Percentiles rank a stretch among this genome's conserved stretches.
phyloP scores from a whole-genome alignment of 331 rosid species.

The Cydonia oblonga region DNA sequence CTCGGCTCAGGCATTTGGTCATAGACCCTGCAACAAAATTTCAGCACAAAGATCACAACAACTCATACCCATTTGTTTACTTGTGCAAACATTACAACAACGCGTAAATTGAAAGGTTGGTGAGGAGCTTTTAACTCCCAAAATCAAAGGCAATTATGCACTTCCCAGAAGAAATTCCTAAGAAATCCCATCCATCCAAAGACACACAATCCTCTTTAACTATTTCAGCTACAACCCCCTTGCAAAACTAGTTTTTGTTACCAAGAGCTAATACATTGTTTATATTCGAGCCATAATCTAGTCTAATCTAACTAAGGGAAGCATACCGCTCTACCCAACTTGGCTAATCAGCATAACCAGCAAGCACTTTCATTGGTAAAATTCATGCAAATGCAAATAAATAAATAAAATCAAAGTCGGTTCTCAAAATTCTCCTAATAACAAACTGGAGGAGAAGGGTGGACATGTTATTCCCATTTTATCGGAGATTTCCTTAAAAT shows the following conservation, averaged over 20 bases:
- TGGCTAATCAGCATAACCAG: background rate
- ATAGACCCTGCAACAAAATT: slow-evolving; percentile 57
- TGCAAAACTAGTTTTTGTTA: background rate
- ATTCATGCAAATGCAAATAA: background rate
- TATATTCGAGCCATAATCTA: background rate
- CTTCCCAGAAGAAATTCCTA: background rate
- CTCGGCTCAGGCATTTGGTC: slow-evolving; percentile 99
- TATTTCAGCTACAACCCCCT: background rate
- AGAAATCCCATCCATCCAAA: background rate
- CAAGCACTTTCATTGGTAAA: background rate
- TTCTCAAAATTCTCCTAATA: background rate
- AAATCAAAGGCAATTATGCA: background rate
- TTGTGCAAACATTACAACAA: background rate
- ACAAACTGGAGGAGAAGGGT: background rate
- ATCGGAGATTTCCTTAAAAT: background rate
- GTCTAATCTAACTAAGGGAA: background rate
- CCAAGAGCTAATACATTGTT: background rate
- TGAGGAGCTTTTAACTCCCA: background rate
- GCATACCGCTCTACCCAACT: background rate
- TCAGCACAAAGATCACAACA: background rate
- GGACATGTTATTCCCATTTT: background rate
- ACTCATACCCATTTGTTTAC: background rate
- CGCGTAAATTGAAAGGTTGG: background rate
- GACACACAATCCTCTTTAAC: background rate
- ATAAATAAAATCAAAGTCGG: too few relatives aligned